phyloP scores from a whole-genome alignment of 192 early-diverging fungal genomes.

The Coemansia sp. region DNA sequence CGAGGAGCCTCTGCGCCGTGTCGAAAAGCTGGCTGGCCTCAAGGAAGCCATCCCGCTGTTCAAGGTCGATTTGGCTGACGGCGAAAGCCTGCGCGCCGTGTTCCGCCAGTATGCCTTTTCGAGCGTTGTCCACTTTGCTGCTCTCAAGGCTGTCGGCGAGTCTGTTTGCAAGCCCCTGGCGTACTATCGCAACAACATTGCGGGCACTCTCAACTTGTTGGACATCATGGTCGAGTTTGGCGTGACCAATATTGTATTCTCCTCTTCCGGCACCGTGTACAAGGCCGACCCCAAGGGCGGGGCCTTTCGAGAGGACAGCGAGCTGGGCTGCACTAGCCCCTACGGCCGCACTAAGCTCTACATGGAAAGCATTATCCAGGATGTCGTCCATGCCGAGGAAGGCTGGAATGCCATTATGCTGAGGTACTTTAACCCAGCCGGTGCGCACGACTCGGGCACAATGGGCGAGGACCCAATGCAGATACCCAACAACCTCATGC shows the following conservation, averaged over 20 bases:
- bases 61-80: constrained; percentile 78
- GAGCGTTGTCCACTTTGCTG: constrained; percentile 87
- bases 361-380: constrained; percentile 82
- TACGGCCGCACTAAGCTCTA: constrained; percentile 98
- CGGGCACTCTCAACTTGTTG: constrained; percentile 84
- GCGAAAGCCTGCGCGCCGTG: constrained; percentile 63
- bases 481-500: constrained; percentile 90
- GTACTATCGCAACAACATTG: constrained; percentile 96
- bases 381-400: constrained; percentile 65
- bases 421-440: constrained; percentile 96
- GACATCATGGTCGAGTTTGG: constrained; percentile 81
- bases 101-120: constrained; percentile 72
- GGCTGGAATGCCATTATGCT: constrained; percentile 70
- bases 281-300: constrained; percentile 61
- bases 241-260: constrained; percentile 92
- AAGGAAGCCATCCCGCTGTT: constrained; percentile 65
- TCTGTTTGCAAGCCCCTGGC: constrained; percentile 75
- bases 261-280: constrained; percentile 93
- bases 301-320: constrained; percentile 59
- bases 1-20: constrained; percentile 70
- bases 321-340: constrained; percentile 82
- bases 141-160: constrained; percentile 88
- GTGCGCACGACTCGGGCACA: constrained; percentile 86
- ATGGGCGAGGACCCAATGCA: constrained; percentile 93
- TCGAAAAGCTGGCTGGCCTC: constrained; percentile 64